phyloP scores from a whole-genome alignment of 2,329 filamentous ascomycete species.

The Colletotrichum cordylinicola region DNA sequence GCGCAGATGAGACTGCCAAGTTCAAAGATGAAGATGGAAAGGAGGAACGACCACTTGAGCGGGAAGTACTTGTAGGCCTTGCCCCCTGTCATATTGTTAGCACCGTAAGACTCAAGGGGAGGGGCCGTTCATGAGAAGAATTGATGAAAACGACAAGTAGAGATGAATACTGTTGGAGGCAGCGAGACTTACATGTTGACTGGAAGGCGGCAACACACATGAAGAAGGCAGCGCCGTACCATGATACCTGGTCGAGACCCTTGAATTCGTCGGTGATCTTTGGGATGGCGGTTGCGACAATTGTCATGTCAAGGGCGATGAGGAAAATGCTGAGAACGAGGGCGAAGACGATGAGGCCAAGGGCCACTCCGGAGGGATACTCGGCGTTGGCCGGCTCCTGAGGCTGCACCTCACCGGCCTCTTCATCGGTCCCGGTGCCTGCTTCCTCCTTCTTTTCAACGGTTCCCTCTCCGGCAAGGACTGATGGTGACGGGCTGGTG shows the following conservation, averaged over 20 bases:
- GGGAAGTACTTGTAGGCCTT: slow-evolving; percentile 59
- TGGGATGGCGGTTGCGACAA: slow-evolving; percentile 63
- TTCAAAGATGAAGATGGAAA: slow-evolving; percentile 57
- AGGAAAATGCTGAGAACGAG: slow-evolving; percentile 54
- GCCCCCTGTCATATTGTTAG: slow-evolving; percentile 41
- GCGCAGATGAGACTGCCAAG: slow-evolving; percentile 58
- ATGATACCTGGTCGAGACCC: slow-evolving; percentile 58
- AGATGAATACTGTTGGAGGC: fast-evolving
- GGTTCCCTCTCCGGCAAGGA: background rate
- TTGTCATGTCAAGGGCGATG: slow-evolving; percentile 57
- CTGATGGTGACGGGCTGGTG: slow-evolving; percentile 15
- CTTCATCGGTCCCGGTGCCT: slow-evolving; percentile 14
- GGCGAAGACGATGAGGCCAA: slow-evolving; percentile 51
- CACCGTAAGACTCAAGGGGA: background rate
- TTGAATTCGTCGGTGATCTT: slow-evolving; percentile 60
- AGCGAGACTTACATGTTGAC: slow-evolving; percentile 36
- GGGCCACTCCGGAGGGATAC: slow-evolving; percentile 44
- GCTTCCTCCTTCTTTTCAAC: slow-evolving; percentile 12
- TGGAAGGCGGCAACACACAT: slow-evolving; percentile 52
- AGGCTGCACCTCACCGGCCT: background rate
- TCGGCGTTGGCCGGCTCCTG: slow-evolving; percentile 31
- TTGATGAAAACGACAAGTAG: background rate
- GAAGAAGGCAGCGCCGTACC: slow-evolving; percentile 65
- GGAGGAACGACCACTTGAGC: slow-evolving; percentile 54
- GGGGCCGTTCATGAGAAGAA: slow-evolving; percentile 16